Evolutionary conservation across 768 basidiomycete genomes (phyloP).

Genomic region (Termitomyces sp.): DNA sequence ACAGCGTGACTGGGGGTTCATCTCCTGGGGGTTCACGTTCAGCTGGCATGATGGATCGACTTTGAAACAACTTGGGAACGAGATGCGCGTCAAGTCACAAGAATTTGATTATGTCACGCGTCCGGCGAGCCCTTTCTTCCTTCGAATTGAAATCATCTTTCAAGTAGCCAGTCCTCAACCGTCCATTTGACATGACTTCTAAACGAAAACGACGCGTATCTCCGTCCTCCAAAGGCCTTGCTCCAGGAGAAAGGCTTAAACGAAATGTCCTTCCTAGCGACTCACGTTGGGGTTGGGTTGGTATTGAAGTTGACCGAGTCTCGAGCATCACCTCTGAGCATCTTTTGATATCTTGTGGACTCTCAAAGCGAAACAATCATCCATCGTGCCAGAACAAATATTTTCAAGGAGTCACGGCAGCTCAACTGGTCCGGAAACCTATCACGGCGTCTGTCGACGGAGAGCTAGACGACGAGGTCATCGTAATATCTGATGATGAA

Average conservation of each 20-base stretch:
- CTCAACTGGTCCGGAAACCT: constrained; percentile 9
- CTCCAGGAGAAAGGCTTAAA: constrained; percentile 62
- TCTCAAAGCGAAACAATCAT: constrained; percentile 48
- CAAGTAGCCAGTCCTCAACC: background rate
- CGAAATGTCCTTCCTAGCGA: constrained; percentile 47
- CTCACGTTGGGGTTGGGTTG: constrained; percentile 81
- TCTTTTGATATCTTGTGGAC: constrained; percentile 62
- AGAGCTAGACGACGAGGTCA: constrained; percentile 58
- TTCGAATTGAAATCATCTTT: background rate
- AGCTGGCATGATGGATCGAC: constrained; percentile 1
- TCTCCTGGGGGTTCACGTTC: background rate
- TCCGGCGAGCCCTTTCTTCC: background rate
- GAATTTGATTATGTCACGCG: constrained; percentile 4
- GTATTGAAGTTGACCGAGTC: constrained; percentile 52
- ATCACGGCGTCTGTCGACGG: constrained; percentile 25
- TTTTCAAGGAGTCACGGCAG: constrained; percentile 16
- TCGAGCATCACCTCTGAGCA: constrained; percentile 69
- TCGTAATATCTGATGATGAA: constrained; percentile 71
- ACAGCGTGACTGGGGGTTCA: background rate
- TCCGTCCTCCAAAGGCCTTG: constrained; percentile 46
- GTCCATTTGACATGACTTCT: constrained; percentile 39
- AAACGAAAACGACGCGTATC: constrained; percentile 59
- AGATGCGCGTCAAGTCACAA: background rate
- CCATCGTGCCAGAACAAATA: constrained; percentile 61
- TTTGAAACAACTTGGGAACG: no score